Conservation (phyloP, 805 yeast genomes). For the Yamadazyma kitorensis region DNA sequence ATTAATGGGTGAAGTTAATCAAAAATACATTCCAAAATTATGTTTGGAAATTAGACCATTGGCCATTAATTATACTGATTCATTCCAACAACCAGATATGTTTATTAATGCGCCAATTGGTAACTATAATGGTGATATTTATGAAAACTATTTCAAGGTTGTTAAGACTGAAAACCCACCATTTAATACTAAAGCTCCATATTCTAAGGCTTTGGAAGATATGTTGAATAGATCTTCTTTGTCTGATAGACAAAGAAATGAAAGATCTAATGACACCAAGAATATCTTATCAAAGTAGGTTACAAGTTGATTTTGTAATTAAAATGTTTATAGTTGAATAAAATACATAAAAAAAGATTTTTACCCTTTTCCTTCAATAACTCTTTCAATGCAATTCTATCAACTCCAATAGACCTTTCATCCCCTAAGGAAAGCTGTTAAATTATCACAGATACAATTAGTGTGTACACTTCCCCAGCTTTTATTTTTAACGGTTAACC, state of each 20-base stretch:
- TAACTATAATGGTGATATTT: conserved; percentile 41
- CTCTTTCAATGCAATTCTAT: too few species aligned
- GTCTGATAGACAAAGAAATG: conserved; percentile 38
- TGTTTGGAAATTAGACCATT: conserved; percentile 38
- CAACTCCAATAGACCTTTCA: too few species aligned
- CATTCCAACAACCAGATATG: conserved; percentile 44
- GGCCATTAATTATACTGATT: conserved; percentile 39
- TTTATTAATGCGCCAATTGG: conserved; percentile 42
- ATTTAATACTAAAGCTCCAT: conserved; percentile 38
- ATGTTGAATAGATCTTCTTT: conserved; percentile 40
- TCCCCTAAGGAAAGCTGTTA: too few species aligned
- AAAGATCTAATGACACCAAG: conserved; percentile 33
- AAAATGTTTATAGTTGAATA: too few species aligned
- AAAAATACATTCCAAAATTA: conserved; percentile 28
- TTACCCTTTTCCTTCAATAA: too few species aligned
- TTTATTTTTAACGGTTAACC: too few species aligned
- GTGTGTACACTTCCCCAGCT: too few species aligned
- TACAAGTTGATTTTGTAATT: too few species aligned
- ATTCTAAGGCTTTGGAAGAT: conserved; percentile 33
- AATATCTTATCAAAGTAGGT: conserved; percentile 19
- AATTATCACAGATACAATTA: too few species aligned
- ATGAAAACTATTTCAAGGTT: conserved; percentile 39
- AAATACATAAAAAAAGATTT: too few species aligned
- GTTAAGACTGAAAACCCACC: conserved; percentile 37
- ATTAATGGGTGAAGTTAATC: conserved; percentile 25